Conservation (phyloP, 2,329 filamentous ascomycete species). For the Trichoderma cornu-damae region DNA sequence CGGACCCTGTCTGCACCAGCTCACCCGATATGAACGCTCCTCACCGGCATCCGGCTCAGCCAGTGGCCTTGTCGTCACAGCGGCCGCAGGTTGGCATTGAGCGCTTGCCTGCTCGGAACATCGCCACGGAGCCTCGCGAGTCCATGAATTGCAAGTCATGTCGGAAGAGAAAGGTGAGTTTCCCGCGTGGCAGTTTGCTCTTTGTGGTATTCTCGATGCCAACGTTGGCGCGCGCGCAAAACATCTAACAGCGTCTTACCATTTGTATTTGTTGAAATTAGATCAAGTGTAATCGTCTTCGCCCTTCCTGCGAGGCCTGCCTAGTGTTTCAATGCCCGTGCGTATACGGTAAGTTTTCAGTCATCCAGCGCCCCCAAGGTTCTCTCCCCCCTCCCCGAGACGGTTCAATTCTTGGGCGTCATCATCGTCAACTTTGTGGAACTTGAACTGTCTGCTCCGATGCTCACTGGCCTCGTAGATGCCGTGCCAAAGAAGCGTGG, state of each 20-base stretch:
- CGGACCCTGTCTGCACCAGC: not conserved
- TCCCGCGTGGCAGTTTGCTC: no score
- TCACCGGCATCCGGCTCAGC: slow-evolving; percentile 29
- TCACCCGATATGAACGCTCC: slow-evolving; percentile 14
- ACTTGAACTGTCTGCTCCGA: not conserved
- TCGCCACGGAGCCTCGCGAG: slow-evolving; percentile 72
- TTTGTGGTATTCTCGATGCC: slow-evolving; percentile 3
- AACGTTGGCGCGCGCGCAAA: not conserved
- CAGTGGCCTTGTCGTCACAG: slow-evolving; percentile 60
- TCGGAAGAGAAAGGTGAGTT: slow-evolving; percentile 79
- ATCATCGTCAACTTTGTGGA: not conserved
- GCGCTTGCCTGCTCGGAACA: slow-evolving; percentile 64
- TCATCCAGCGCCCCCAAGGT: not conserved
- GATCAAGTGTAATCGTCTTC: slow-evolving; percentile 88
- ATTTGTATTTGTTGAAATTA: slow-evolving; percentile 33
- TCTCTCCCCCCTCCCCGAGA: not conserved
- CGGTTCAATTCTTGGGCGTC: not conserved
- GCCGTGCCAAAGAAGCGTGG: slow-evolving; percentile 85
- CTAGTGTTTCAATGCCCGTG: slow-evolving; percentile 85
- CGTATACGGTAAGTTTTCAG: slow-evolving; percentile 64
- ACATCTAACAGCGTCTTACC: not conserved
- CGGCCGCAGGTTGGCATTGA: slow-evolving; percentile 78
- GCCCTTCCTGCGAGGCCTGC: slow-evolving; percentile 81
- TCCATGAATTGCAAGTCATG: slow-evolving; percentile 96
- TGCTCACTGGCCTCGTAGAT: slow-evolving; percentile 41